A percentile compares a stretch with the other conserved stretches of the same genome.
phyloP scores from a whole-genome alignment of 148 eudicot genomes.

The Rhododendron kiyosumense region DNA sequence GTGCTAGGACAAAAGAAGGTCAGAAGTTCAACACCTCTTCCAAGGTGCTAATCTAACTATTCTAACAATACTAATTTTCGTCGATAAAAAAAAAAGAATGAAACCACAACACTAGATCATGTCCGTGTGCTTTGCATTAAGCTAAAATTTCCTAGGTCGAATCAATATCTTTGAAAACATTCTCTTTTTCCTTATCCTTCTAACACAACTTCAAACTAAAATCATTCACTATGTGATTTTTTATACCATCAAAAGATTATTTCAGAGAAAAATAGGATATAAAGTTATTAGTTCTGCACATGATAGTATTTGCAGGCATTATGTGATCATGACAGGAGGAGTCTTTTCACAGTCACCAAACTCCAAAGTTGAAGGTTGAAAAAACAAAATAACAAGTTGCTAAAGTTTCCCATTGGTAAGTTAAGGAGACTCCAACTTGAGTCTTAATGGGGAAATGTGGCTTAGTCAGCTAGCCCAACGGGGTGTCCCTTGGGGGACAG shows the following conservation, averaged over 20 bases:
- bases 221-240: not conserved
- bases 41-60: not conserved
- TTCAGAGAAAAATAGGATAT: not conserved
- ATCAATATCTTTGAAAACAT: not conserved
- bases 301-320: not conserved
- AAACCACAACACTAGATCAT: not conserved
- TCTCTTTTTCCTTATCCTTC: not conserved
- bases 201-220: not conserved
- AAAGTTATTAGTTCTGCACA: not conserved
- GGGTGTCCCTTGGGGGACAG: not conserved
- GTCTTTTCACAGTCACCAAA: not conserved
- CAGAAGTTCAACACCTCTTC: not conserved
- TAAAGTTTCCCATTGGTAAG: not conserved
- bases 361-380: not conserved
- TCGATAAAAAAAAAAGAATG: not conserved
- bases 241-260: not conserved
- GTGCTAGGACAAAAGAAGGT: not conserved
- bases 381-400: not conserved
- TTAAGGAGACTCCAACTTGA: not conserved
- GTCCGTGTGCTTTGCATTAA: not conserved
- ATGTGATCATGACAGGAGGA: not conserved
- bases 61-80: no score
- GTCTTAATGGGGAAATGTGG: not conserved
- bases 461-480: not conserved
- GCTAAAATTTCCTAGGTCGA: not conserved